Evolutionary conservation across 257 asterid genomes (phyloP), one percentile per base, ranked within the genome.

Genomic region (Solanum chiquidenum): DNA sequence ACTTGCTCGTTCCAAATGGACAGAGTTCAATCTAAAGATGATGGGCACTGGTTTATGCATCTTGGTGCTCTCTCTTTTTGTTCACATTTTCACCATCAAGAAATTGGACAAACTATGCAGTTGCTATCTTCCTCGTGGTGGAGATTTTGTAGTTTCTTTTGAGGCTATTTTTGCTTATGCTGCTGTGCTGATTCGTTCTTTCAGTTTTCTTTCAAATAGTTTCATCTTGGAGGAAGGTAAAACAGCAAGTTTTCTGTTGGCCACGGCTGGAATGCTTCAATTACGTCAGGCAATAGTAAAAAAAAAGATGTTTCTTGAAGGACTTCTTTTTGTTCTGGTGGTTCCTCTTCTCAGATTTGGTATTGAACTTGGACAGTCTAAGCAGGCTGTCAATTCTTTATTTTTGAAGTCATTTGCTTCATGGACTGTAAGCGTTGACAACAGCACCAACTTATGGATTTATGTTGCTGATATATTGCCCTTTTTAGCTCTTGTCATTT

Each of bases 1-100:
- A 9, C 94, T 97, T 88, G 99, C 98, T 69, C 95, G 99, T 90
- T 97, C 99, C 73, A 97, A 93, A 92, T 97, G 99, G 99, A 95
- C 99, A 29, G 99, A 97, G 86, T 97, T 97, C 90, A 95, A 97
- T 90, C 89, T 95, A 90, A 93, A 89, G 92, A 88, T 95, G 93
- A 95, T 97, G 99, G 92, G 95, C 33, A 12, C 92, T 85, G 99
- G 99, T 91, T 92, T 95, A 87, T 91, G 90, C 92, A 87, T 95
- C 90, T 91, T 95, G 98, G 85, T 93, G 89, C 83, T 90, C 85
- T 97, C 99, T 55, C 89, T 95, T 90, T 90, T 58, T 87, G 87
- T 94, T 88, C 98, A 95, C 73, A 90, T 86, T 69, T 90, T 87
- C 84, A 86, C 91, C 79, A 95, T 95, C 91, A 89, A 87, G 93